Evolutionary conservation across 2,329 filamentous ascomycete genomes (phyloP).

Genomic region (Lasiodiplodia sp.): DNA sequence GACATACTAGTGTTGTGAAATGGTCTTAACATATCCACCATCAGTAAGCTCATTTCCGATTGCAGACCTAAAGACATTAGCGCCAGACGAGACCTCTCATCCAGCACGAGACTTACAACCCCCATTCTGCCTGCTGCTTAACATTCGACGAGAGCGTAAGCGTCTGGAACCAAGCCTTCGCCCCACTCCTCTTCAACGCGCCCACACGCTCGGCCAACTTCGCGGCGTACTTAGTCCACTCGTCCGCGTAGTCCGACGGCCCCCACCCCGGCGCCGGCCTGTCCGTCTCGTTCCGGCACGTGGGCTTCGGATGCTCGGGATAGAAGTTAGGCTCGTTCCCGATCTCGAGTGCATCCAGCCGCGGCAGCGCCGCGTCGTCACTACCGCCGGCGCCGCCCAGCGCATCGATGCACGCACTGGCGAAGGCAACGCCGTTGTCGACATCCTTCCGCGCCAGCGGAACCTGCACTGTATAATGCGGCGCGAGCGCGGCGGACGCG

Average conservation of each 20-base stretch:
- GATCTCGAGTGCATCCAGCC: background rate
- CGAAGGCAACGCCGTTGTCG: background rate
- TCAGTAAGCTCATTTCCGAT: background rate
- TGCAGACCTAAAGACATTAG: background rate
- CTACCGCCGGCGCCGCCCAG: background rate
- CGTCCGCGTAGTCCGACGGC: background rate
- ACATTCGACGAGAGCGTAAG: background rate
- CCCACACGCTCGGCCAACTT: background rate
- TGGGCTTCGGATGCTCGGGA: no score
- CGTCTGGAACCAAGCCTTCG: background rate
- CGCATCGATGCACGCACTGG: background rate
- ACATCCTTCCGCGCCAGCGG: slow-evolving; percentile 1
- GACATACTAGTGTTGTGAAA: slow-evolving; percentile 10
- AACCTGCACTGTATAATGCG: background rate
- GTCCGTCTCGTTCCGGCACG: background rate
- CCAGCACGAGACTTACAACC: background rate
- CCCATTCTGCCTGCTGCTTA: background rate
- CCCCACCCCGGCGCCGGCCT: background rate
- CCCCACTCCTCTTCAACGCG: background rate
- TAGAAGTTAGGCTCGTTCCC: background rate
- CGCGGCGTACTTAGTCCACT: background rate
- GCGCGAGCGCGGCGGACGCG: background rate
- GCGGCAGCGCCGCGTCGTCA: background rate
- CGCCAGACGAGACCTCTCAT: background rate
- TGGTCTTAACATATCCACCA: background rate